Conservation (phyloP, 1,284 basidiomycete genomes). For the Leccinum subrobustum region DNA sequence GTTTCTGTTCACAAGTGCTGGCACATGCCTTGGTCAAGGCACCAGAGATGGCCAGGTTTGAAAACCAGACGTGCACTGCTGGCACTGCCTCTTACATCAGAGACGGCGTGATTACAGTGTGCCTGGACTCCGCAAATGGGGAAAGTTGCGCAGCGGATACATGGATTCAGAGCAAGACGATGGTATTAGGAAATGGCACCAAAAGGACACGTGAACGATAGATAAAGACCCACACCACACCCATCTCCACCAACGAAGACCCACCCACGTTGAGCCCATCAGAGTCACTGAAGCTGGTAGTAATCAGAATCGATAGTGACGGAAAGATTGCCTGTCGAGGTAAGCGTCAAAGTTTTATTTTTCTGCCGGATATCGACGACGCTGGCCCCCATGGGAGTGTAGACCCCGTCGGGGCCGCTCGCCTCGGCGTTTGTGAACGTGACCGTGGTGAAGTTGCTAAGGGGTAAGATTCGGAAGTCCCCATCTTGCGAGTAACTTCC, state of each 20-base stretch:
- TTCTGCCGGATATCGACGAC: conserved; percentile 4
- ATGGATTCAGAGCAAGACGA: not conserved
- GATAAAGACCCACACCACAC: not conserved
- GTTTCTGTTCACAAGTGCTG: not conserved
- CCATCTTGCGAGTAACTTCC: not conserved
- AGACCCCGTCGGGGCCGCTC: not conserved
- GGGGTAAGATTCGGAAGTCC: not conserved
- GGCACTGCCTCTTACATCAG: not conserved
- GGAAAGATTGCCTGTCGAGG: not conserved
- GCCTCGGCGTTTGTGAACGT: not conserved
- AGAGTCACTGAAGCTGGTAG: not conserved
- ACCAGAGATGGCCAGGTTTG: not conserved
- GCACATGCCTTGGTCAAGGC: not conserved
- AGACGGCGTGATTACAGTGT: not conserved
- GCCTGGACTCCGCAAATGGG: not conserved
- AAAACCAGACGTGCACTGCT: not conserved
- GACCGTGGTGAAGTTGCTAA: conserved; percentile 1
- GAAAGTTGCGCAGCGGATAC: not conserved
- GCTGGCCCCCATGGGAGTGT: not conserved
- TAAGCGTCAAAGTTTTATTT: conserved; percentile 4
- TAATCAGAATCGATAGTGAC: not conserved
- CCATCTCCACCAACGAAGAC: not conserved
- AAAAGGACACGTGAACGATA: not conserved
- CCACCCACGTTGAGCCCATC: not conserved
- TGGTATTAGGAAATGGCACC: not conserved